Evolutionary conservation across 2,329 filamentous ascomycete genomes (phyloP).

Genomic region (Aspergillus spinulosporus): DNA sequence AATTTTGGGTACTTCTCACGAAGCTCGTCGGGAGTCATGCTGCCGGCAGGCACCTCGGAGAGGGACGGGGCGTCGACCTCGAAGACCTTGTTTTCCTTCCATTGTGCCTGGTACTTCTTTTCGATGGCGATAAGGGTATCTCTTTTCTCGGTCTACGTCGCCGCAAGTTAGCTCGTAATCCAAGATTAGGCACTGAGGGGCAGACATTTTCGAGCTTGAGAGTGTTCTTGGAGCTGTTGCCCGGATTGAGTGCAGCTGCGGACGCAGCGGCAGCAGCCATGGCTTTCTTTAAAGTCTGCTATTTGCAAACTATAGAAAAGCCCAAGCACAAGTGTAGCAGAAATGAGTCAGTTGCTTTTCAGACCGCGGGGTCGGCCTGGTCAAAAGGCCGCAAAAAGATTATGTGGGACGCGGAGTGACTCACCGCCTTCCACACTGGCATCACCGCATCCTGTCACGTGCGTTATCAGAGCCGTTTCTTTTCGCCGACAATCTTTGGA

Average conservation of each 20-base stretch:
- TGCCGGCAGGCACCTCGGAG: slow-evolving; percentile 72
- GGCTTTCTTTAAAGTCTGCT: slow-evolving; percentile 29
- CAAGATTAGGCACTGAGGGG: slow-evolving; percentile 28
- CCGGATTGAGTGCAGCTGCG: slow-evolving; percentile 56
- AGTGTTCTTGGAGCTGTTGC: slow-evolving; percentile 59
- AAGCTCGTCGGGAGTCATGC: slow-evolving; percentile 71
- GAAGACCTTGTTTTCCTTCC: slow-evolving; percentile 77
- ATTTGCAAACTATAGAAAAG: slow-evolving; percentile 28
- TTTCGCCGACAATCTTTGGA: slow-evolving; percentile 20
- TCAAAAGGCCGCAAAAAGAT: slow-evolving; percentile 20
- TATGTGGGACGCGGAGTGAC: slow-evolving; percentile 22
- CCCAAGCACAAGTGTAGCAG: slow-evolving; percentile 15
- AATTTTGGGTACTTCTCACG: slow-evolving; percentile 85
- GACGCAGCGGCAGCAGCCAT: slow-evolving; percentile 52
- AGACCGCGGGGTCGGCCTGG: slow-evolving; percentile 23
- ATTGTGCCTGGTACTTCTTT: slow-evolving; percentile 88
- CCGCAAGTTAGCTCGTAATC: slow-evolving; percentile 18
- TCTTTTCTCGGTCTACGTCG: slow-evolving; percentile 34
- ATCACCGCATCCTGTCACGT: slow-evolving; percentile 20
- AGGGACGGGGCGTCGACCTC: slow-evolving; percentile 80
- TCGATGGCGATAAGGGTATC: slow-evolving; percentile 53
- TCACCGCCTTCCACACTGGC: slow-evolving; percentile 21
- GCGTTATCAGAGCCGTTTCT: slow-evolving; percentile 23
- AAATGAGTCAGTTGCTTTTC: slow-evolving; percentile 12
- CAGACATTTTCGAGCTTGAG: slow-evolving; percentile 63